Percentiles rank a stretch among this genome's conserved stretches.
These are phyloP conservation scores for Immersiella caudata DNA, from an alignment of 495 filamentous ascomycete species.

Conservation along the genomic window DNA sequence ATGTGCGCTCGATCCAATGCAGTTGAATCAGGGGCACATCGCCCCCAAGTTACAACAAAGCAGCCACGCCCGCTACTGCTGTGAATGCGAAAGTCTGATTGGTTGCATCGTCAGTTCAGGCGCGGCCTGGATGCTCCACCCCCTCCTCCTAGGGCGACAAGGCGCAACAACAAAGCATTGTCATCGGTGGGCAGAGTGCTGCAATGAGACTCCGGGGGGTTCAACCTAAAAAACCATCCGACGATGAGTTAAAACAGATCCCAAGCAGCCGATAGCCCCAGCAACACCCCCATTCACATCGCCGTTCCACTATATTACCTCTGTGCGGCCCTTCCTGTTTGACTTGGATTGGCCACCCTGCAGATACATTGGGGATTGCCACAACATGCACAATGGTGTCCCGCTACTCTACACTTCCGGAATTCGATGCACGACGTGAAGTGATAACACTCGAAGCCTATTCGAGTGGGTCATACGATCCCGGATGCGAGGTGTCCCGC, in stretches of 20 bases:
- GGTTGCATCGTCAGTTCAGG: not conserved
- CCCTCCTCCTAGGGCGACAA: not conserved
- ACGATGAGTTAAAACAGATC: too few relatives aligned
- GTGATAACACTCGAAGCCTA: not conserved
- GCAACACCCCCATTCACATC: not conserved
- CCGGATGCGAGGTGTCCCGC: not conserved
- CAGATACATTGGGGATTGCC: too few relatives aligned
- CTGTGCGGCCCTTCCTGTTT: too few relatives aligned
- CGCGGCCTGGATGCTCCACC: not conserved
- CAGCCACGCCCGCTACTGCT: not conserved
- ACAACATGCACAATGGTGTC: not conserved
- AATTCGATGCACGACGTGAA: not conserved
- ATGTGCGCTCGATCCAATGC: not conserved
- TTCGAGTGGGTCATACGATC: not conserved
- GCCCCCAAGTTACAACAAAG: not conserved
- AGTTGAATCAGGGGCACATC: not conserved
- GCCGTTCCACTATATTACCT: not conserved
- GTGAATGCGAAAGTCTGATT: not conserved
- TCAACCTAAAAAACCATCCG: too few relatives aligned
- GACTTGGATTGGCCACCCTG: too few relatives aligned
- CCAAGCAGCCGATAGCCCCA: too few relatives aligned
- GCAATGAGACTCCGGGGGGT: too few relatives aligned
- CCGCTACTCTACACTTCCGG: not conserved
- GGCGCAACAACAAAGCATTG: not conserved
- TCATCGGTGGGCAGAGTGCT: too few relatives aligned